Conservation (phyloP, 208 protist genomes). For the Wallacemonas collosoma region DNA sequence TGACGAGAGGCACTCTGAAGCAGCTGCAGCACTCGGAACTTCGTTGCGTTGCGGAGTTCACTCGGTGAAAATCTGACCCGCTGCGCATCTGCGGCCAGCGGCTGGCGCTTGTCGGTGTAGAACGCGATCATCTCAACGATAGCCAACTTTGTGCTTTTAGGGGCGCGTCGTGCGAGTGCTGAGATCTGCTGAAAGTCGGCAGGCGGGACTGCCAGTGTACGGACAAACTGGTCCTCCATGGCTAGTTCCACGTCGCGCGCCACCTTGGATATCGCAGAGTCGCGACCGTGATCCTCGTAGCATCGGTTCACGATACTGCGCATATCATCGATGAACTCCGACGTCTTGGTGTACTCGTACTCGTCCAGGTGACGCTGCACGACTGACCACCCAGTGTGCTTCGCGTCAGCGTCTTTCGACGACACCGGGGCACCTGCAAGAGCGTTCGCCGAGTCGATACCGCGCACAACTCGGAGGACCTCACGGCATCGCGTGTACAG, state of each 20-base stretch:
- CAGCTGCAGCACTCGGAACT: slow-evolving; percentile 63
- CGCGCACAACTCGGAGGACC: slow-evolving; percentile 21
- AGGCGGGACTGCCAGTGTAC: slow-evolving; percentile 51
- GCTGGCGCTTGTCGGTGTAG: slow-evolving; percentile 5
- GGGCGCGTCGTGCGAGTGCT: not conserved
- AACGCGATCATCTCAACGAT: slow-evolving; percentile 10
- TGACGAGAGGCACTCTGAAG: slow-evolving; percentile 19
- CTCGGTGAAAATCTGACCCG: slow-evolving; percentile 2
- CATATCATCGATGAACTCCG: slow-evolving; percentile 84
- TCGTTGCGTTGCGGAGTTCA: slow-evolving; percentile 39
- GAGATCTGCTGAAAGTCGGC: slow-evolving; percentile 24
- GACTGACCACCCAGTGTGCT: not conserved
- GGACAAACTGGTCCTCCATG: slow-evolving; percentile 87
- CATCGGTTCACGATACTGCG: slow-evolving; percentile 80
- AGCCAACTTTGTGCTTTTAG: not conserved
- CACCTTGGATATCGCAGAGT: slow-evolving; percentile 39
- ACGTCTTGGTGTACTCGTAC: slow-evolving; percentile 57
- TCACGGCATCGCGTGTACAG: slow-evolving; percentile 68
- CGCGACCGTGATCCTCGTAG: slow-evolving; percentile 73
- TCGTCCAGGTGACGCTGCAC: slow-evolving; percentile 32
- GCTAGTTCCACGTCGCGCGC: slow-evolving; percentile 61
- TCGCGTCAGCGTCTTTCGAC: not conserved
- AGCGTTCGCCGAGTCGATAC: slow-evolving; percentile 4
- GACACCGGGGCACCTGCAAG: not conserved
- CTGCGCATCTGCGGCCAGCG: slow-evolving; percentile 4